Percentiles rank a stretch among this genome's conserved stretches.
These are phyloP conservation scores for Oryza punctata DNA, from an alignment of 176 grass and related monocot genomes.

Conservation along the genomic window DNA sequence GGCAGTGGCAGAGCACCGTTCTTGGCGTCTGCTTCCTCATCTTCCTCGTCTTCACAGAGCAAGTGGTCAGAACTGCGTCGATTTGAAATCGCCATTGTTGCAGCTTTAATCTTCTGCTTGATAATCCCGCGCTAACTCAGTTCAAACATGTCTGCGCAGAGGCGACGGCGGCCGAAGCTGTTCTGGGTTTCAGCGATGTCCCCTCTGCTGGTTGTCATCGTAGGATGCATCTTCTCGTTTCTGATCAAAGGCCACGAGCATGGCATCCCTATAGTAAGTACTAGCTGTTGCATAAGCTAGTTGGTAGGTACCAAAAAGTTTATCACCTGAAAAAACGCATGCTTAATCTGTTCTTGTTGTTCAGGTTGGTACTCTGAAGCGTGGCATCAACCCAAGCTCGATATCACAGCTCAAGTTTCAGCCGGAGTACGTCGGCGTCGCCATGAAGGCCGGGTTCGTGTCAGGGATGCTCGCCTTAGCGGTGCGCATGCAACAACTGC, in stretches of 20 bases:
- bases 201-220: slow-evolving; percentile 52
- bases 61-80: slow-evolving; percentile 44
- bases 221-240: slow-evolving; percentile 53
- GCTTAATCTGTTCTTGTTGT: neutral
- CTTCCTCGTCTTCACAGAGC: slow-evolving; percentile 39
- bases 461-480: neutral
- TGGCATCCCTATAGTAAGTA: slow-evolving; percentile 62
- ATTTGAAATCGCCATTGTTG: too few relatives aligned
- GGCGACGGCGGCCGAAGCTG: slow-evolving; percentile 45
- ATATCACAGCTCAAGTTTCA: neutral
- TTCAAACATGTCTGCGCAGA: too few relatives aligned
- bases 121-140: too few relatives aligned
- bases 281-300: neutral
- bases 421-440: neutral
- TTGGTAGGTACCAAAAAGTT: neutral
- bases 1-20: slow-evolving; percentile 56
- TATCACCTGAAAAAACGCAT: neutral
- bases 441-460: neutral
- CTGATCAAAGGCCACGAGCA: slow-evolving; percentile 52
- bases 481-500: neutral
- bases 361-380: neutral
- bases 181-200: slow-evolving; percentile 62
- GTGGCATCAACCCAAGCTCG: neutral
- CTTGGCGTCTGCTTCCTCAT: slow-evolving; percentile 52
- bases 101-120: too few relatives aligned